These are phyloP conservation scores for Hemerocallis citrina DNA, from an alignment of 106 monocot species.

Conservation along the genomic window DNA sequence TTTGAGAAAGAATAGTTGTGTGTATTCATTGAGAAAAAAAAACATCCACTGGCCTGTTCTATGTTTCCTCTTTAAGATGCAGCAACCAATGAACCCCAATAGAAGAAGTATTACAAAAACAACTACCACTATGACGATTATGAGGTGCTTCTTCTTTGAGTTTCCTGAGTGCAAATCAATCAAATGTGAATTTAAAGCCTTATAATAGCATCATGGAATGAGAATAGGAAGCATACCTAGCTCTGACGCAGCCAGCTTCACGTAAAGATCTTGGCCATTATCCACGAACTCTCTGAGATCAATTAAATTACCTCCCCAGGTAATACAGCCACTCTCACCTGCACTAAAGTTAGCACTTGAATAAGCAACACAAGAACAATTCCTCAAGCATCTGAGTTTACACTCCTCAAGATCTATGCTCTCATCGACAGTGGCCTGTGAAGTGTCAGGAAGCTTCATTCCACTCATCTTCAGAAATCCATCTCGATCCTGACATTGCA, in stretches of 20 bases:
- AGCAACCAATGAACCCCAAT: constrained; percentile 19
- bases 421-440: background rate
- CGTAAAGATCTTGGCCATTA: constrained; percentile 1
- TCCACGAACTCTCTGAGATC: background rate
- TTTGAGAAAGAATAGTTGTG: no score
- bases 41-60: no score
- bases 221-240: constrained; percentile 24
- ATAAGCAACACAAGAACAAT: constrained; percentile 3
- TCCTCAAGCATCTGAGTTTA: background rate
- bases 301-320: background rate
- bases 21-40: no score
- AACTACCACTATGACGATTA: constrained; percentile 24
- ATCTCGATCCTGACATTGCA: constrained; percentile 3
- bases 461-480: no score
- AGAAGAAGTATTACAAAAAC: constrained; percentile 13
- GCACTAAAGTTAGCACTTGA: background rate
- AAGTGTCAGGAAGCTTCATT: no score
- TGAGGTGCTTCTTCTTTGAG: constrained; percentile 24
- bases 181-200: no score
- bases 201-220: no score
- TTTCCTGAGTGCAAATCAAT: no score
- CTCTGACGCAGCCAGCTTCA: background rate
- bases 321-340: background rate
- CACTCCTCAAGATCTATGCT: background rate
- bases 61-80: constrained; percentile 8